Conservation (phyloP, 78 protist genomes). For the Dictyostelium firmibasis region DNA sequence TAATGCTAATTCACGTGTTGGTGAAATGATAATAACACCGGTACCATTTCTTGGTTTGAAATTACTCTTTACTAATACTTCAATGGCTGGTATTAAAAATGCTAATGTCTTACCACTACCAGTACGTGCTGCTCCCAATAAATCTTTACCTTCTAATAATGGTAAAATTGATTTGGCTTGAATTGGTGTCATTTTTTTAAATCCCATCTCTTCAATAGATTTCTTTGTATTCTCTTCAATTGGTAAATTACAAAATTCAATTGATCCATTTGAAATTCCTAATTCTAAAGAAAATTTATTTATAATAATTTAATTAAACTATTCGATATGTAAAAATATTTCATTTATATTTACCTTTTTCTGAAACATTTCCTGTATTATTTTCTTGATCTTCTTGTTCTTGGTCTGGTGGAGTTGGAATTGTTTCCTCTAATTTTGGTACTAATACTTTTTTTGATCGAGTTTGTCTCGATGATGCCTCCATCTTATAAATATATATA, state of each 20-base stretch:
- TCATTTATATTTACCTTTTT: conserved; percentile 30
- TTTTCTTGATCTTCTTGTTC: background rate
- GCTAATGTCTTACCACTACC: conserved; percentile 99
- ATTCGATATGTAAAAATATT: too few species aligned
- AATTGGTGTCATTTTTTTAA: conserved; percentile 93
- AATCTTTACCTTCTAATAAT: conserved; percentile 93
- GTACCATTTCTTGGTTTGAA: conserved; percentile 92
- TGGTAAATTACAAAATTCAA: conserved; percentile 69
- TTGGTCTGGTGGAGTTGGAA: background rate
- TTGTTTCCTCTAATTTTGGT: background rate
- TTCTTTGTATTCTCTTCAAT: conserved; percentile 76
- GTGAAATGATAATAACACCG: conserved; percentile 92
- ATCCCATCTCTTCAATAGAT: conserved; percentile 88
- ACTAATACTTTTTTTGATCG: background rate
- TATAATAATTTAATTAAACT: background rate
- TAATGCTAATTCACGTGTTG: conserved; percentile 95
- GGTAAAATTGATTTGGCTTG: conserved; percentile 94
- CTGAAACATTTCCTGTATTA: background rate
- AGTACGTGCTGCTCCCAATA: conserved; percentile 97
- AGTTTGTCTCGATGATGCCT: background rate
- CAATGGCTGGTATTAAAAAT: conserved; percentile 97
- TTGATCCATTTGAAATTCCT: conserved; percentile 22
- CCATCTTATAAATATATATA: background rate
- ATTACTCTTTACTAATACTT: conserved; percentile 81
- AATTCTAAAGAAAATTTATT: conserved; percentile 16